A percentile compares a stretch with the other conserved stretches of the same genome.
phyloP scores from a whole-genome alignment of 1,284 basidiomycete genomes.

The Austroboletus novae-zelandiae region DNA sequence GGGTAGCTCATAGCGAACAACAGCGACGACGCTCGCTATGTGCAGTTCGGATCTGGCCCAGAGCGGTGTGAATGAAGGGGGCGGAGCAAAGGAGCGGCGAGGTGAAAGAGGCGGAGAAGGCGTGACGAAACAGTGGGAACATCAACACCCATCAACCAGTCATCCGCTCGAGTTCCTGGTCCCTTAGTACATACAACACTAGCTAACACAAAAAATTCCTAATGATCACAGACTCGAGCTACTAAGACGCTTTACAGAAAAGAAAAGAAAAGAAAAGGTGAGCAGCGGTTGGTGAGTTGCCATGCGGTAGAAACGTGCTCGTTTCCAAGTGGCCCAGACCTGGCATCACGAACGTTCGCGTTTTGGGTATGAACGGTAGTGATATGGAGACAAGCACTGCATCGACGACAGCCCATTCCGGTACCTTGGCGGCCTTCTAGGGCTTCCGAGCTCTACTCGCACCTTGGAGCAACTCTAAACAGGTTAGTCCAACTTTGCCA shows the following conservation, averaged over 20 bases:
- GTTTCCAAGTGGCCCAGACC: neutral
- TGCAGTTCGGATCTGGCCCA: neutral
- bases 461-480: constrained; percentile 4
- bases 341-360: neutral
- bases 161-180: constrained; percentile 14
- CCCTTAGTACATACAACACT: neutral
- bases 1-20: constrained; percentile 40
- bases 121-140: constrained; percentile 13
- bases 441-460: neutral
- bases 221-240: neutral
- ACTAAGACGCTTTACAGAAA: neutral
- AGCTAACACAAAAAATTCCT: neutral
- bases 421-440: neutral
- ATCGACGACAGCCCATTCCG: neutral
- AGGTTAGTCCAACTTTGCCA: neutral
- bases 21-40: constrained; percentile 1
- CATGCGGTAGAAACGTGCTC: constrained; percentile 21
- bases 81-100: constrained; percentile 21
- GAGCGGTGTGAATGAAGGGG: constrained; percentile 3
- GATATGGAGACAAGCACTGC: constrained; percentile 2
- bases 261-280: neutral
- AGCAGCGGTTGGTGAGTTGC: neutral
- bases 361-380: neutral
- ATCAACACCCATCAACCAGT: constrained; percentile 7
- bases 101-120: constrained; percentile 6